phyloP scores from a whole-genome alignment of 2,329 filamentous ascomycete genomes.

The Fusarium cicatricum region DNA sequence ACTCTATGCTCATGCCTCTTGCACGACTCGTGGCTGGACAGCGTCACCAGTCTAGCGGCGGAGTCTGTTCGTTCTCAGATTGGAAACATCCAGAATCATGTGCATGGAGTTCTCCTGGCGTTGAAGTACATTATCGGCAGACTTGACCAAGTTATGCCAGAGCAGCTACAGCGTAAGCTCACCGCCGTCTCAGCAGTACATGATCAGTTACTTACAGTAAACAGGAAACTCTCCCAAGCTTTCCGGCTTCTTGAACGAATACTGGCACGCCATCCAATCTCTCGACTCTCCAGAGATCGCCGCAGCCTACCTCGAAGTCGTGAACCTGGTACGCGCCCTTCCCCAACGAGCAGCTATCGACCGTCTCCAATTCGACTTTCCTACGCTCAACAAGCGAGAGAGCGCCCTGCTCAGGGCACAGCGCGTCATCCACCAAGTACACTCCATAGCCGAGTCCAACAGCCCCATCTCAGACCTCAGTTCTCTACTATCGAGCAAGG shows the following conservation, averaged over 20 bases:
- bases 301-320: slow-evolving; percentile 56
- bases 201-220: slow-evolving; percentile 24
- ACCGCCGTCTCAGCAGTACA: background rate
- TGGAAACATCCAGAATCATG: slow-evolving; percentile 55
- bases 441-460: slow-evolving; percentile 41
- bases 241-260: slow-evolving; percentile 41
- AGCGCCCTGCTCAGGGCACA: slow-evolving; percentile 54
- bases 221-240: slow-evolving; percentile 46
- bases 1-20: slow-evolving; percentile 72
- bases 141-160: slow-evolving; percentile 56
- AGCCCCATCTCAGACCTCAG: slow-evolving; percentile 38
- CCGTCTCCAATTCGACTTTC: slow-evolving; percentile 33
- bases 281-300: slow-evolving; percentile 52
- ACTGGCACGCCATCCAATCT: slow-evolving; percentile 36
- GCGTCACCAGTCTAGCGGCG: slow-evolving; percentile 50
- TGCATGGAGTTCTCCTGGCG: slow-evolving; percentile 67
- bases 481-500: slow-evolving; percentile 41
- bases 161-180: slow-evolving; percentile 53
- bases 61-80: slow-evolving; percentile 39
- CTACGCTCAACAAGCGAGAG: slow-evolving; percentile 25
- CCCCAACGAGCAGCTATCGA: slow-evolving; percentile 32
- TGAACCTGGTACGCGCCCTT: slow-evolving; percentile 52
- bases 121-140: slow-evolving; percentile 65
- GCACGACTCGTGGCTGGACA: slow-evolving; percentile 57
- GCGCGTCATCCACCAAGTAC: slow-evolving; percentile 48